Base-by-base conservation (phyloP, 768 basidiomycete genomes). In the Hericium coralloides region DNA sequence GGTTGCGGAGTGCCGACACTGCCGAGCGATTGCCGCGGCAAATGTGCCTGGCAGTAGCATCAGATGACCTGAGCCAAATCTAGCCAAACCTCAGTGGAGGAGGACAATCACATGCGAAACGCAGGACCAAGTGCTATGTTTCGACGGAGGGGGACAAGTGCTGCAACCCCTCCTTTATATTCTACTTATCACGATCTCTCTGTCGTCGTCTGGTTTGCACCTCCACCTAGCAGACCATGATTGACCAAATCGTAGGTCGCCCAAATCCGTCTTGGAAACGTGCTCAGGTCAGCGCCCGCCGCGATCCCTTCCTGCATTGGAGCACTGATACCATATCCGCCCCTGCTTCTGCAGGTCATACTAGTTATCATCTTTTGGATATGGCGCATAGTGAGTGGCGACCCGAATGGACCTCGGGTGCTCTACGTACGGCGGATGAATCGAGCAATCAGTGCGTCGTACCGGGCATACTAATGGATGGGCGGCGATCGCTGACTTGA, bases 251-350 rank as follows among this genome's bases (percentile, higher is more conserved):
- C 39, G 71, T 92, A 4, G 95, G 95, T 51, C 82, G 87, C 22
- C 95, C 95, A 1, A 93, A 77, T 67, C 84, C 89, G 12, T 83
- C 85, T n/a, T 94, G 92, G 87, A 94, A 92, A 70, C 81, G 94
- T 43, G 72, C 85, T 2, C 93, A 92, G 75, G 91, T 87, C 53
- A 20, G 74, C 65, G 23, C 20, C 20, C 12, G 39, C 49, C 31
- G 48, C 52, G 38, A 36, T 38, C 52, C 15, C 47, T 53, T 22
- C 37, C 51, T 22, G 26, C 45, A 37, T 52, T 43, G 15, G 20
- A 26, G 36, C 49, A 18, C 55, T 59, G 51, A 45, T 7, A 45
- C 10, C 49, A 25, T 50, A 50, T 17, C 25, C 49, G 20, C 17
- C 15, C 22, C 9, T 23, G 23, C 49, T 50, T 18, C 17, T n/a